These are phyloP conservation scores for Eucalyptus pauciflora DNA, from an alignment of 345 rosid genomes.

Conservation along the genomic window DNA sequence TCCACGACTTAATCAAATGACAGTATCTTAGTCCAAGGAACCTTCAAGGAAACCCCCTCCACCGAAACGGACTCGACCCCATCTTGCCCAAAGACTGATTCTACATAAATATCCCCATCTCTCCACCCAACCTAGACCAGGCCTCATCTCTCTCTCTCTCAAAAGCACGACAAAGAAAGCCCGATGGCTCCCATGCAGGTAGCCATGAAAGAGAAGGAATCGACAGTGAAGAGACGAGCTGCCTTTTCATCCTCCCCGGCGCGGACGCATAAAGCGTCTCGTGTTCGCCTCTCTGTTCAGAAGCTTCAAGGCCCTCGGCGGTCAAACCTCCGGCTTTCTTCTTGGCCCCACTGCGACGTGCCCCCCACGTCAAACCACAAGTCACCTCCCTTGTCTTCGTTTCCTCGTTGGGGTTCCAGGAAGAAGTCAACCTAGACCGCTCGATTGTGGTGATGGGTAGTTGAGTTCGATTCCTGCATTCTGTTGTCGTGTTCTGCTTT, in stretches of 20 bases:
- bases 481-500: not conserved
- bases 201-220: not conserved
- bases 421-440: not conserved
- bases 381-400: not conserved
- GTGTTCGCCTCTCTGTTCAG: not conserved
- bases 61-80: not conserved
- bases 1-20: not conserved
- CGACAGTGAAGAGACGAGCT: not conserved
- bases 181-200: not conserved
- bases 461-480: not conserved
- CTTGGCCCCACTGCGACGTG: not conserved
- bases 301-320: not conserved
- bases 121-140: not conserved
- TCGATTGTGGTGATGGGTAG: not conserved
- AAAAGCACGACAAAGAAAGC: not conserved
- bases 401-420: not conserved
- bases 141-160: not conserved
- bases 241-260: not conserved
- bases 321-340: not conserved
- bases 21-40: not conserved
- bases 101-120: not conserved
- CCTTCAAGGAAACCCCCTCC: not conserved
- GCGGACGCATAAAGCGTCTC: not conserved
- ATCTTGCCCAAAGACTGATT: not conserved
- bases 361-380: not conserved